Percentiles rank a stretch among this genome's conserved stretches.
Conservation (phyloP, 2,329 filamentous ascomycete species). For the Beauveria caledonica region DNA sequence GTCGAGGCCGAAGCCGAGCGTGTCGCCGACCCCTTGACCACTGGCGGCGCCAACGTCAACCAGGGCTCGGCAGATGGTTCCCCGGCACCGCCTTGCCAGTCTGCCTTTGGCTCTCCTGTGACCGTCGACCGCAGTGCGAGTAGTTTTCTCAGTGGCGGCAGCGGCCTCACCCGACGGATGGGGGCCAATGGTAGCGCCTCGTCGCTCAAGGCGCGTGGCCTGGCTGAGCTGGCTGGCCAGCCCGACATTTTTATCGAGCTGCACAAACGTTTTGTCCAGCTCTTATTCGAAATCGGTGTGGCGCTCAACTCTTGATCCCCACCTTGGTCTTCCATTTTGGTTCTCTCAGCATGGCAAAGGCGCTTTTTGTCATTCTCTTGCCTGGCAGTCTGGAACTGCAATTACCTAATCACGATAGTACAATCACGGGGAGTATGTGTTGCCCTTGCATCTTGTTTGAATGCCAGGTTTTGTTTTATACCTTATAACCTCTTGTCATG, state of each 20-base stretch:
- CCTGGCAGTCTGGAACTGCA: slow-evolving; percentile 6
- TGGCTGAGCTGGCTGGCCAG: slow-evolving; percentile 57
- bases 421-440: neutral
- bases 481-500: neutral
- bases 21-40: slow-evolving; percentile 35
- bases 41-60: slow-evolving; percentile 29
- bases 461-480: neutral
- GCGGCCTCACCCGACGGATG: slow-evolving; percentile 50
- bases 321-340: slow-evolving; percentile 1
- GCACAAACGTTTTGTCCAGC: slow-evolving; percentile 54
- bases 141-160: slow-evolving; percentile 49
- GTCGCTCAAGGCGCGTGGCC: slow-evolving; percentile 48
- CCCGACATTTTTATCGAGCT: slow-evolving; percentile 63
- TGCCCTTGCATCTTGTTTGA: neutral
- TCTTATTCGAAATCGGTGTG: slow-evolving; percentile 52
- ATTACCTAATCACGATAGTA: neutral
- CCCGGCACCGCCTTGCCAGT: slow-evolving; percentile 19
- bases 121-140: slow-evolving; percentile 36
- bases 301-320: slow-evolving; percentile 38
- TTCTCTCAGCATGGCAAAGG: slow-evolving; percentile 16
- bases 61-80: slow-evolving; percentile 16
- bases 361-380: slow-evolving; percentile 13
- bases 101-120: slow-evolving; percentile 23
- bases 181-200: slow-evolving; percentile 48
- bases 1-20: slow-evolving; percentile 56